phyloP scores from a whole-genome alignment of 179 eudicot species.

The Actinidia chinensis region DNA sequence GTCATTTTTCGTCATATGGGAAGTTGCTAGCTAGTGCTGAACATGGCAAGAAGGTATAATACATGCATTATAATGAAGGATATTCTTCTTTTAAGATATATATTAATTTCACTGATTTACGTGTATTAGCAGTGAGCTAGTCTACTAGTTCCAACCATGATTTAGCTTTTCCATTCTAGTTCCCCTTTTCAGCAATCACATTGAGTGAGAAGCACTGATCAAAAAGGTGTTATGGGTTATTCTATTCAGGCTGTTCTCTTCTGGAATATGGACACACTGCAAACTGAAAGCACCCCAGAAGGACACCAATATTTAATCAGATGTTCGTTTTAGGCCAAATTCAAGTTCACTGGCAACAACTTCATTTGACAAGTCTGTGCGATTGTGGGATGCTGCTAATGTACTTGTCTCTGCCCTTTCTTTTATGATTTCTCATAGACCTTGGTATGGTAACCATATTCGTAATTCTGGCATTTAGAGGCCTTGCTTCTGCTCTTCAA shows the following conservation, averaged over 20 bases:
- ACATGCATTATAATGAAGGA: background rate
- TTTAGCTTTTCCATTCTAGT: background rate
- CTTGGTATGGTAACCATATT: background rate
- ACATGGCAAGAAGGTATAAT: slow-evolving; percentile 87
- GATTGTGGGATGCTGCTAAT: slow-evolving; percentile 17
- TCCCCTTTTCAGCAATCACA: background rate
- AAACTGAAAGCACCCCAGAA: slow-evolving; percentile 74
- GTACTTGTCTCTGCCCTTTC: slow-evolving; percentile 31
- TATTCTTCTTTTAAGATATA: background rate
- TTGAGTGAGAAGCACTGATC: background rate
- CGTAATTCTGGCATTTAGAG: background rate
- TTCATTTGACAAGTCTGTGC: slow-evolving; percentile 79
- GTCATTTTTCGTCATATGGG: slow-evolving; percentile 93
- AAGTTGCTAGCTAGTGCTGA: slow-evolving; percentile 89
- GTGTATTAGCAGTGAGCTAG: background rate
- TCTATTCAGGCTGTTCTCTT: slow-evolving; percentile 55
- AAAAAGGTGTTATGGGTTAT: background rate
- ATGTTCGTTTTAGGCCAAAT: slow-evolving; percentile 87
- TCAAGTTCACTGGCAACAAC: slow-evolving; percentile 83
- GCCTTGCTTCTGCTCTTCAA: background rate
- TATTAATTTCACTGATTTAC: background rate
- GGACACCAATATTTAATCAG: slow-evolving; percentile 73
- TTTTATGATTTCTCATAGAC: slow-evolving; percentile 1
- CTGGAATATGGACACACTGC: slow-evolving; percentile 85
- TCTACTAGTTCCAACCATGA: background rate